phyloP scores from a whole-genome alignment of 2,329 filamentous ascomycete genomes.

The Calonectria hongkongensis region DNA sequence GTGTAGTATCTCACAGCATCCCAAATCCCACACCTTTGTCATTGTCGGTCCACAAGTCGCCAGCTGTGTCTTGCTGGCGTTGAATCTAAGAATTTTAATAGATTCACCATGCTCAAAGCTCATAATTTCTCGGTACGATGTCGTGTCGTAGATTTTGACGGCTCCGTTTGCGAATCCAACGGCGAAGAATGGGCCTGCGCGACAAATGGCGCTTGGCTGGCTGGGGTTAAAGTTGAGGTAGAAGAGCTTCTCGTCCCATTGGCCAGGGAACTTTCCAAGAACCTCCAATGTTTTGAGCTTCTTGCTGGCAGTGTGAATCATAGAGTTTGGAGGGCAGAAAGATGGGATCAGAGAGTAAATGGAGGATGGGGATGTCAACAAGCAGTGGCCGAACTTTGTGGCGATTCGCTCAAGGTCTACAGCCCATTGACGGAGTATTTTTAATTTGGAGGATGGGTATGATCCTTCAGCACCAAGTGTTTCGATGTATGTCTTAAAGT shows the following conservation, averaged over 20 bases:
- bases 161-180: conserved; percentile 51
- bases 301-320: conserved; percentile 46
- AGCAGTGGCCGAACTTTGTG: conserved; percentile 56
- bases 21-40: conserved; percentile 58
- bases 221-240: conserved; percentile 54
- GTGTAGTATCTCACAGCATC: conserved; percentile 52
- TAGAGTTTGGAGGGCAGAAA: conserved; percentile 57
- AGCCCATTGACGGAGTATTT: conserved; percentile 53
- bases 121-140: conserved; percentile 55
- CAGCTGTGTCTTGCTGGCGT: conserved; percentile 51
- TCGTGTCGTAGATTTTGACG: conserved; percentile 51
- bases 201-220: conserved; percentile 51
- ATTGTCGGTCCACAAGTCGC: conserved; percentile 56
- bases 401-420: conserved; percentile 57
- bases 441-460: conserved; percentile 43
- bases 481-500: conserved; percentile 49
- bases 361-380: conserved; percentile 54
- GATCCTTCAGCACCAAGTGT: conserved; percentile 45
- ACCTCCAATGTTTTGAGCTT: conserved; percentile 47
- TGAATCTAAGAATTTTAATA: conserved; percentile 58
- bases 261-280: conserved; percentile 46
- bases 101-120: conserved; percentile 55
- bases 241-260: conserved; percentile 58
- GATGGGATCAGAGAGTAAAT: conserved; percentile 58
- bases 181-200: conserved; percentile 55